These are phyloP conservation scores for Kodamaea arcana DNA, from an alignment of 1,139 yeast genomes.

Conservation along the genomic window DNA sequence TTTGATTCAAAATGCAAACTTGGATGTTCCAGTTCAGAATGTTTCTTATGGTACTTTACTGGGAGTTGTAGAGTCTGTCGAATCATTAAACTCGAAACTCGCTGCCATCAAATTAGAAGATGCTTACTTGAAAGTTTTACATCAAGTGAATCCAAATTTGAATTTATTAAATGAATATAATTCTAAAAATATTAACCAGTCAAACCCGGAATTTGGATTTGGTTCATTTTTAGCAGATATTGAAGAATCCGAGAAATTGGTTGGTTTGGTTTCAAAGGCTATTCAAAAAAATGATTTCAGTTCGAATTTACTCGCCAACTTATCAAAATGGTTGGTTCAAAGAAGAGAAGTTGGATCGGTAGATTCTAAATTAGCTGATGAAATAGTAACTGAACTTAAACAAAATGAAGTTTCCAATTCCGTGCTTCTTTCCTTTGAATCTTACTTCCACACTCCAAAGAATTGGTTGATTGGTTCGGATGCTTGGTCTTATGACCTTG, in stretches of 20 bases:
- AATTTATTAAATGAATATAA: conserved; percentile 53
- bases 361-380: conserved; percentile 24
- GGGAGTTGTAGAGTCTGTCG: conserved; percentile 22
- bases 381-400: conserved; percentile 41
- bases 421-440: conserved; percentile 42
- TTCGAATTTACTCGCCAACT: conserved; percentile 48
- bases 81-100: conserved; percentile 26
- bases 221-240: conserved; percentile 67
- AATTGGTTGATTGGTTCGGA: conserved; percentile 93
- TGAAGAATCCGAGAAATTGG: conserved; percentile 47
- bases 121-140: conserved; percentile 72
- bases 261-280: conserved; percentile 45
- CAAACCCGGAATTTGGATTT: conserved; percentile 81
- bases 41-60: conserved; percentile 53
- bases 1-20: conserved; percentile 49
- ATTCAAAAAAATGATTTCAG: conserved; percentile 50
- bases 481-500: conserved; percentile 92
- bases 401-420: conserved; percentile 33
- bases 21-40: conserved; percentile 58
- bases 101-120: conserved; percentile 57
- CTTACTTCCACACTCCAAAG: conserved; percentile 44
- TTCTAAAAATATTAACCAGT: conserved; percentile 38
- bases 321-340: conserved; percentile 66
- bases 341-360: conserved; percentile 28
- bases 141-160: conserved; percentile 59